phyloP scores from a whole-genome alignment of 495 filamentous ascomycete genomes.

The Aspergillus steynii region DNA sequence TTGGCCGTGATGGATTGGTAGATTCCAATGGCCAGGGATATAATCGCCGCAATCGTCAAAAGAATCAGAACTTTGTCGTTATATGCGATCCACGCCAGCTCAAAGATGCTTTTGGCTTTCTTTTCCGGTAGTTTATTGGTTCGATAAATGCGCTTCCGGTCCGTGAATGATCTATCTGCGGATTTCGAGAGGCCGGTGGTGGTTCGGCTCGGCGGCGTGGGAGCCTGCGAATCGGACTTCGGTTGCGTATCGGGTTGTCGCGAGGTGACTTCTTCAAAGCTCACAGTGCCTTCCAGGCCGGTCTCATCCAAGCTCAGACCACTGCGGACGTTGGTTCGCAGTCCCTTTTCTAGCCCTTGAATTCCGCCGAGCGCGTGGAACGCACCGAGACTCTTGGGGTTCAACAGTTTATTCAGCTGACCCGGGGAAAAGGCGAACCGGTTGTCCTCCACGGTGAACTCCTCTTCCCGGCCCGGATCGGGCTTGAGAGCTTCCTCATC shows the following conservation, averaged over 20 bases:
- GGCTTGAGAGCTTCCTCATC: slow-evolving; percentile 65
- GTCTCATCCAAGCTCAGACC: slow-evolving; percentile 79
- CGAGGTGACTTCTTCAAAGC: slow-evolving; percentile 65
- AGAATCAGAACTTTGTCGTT: slow-evolving; percentile 83
- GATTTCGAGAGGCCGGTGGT: slow-evolving; percentile 25
- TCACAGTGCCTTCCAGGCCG: slow-evolving; percentile 59
- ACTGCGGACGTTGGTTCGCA: slow-evolving; percentile 64
- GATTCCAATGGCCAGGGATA: slow-evolving; percentile 82
- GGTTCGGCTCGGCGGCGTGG: slow-evolving; percentile 29
- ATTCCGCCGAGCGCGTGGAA: slow-evolving; percentile 80
- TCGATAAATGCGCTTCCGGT: slow-evolving; percentile 69
- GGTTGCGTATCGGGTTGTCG: slow-evolving; percentile 26
- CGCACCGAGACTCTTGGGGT: slow-evolving; percentile 77
- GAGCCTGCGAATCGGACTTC: slow-evolving; percentile 30
- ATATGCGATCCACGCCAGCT: slow-evolving; percentile 78
- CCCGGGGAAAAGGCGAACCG: slow-evolving; percentile 81
- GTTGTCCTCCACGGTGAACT: slow-evolving; percentile 75
- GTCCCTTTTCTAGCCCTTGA: slow-evolving; percentile 70
- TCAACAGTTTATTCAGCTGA: slow-evolving; percentile 74
- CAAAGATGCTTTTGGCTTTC: slow-evolving; percentile 69
- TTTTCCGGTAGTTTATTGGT: slow-evolving; percentile 70
- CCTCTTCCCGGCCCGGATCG: slow-evolving; percentile 68
- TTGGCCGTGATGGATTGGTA: slow-evolving; percentile 58
- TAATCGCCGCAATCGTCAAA: slow-evolving; percentile 72
- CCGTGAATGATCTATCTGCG: slow-evolving; percentile 47